Percentiles rank a stretch among this genome's conserved stretches.
Conservation (phyloP, 2,329 filamentous ascomycete genomes). For the Microcyclosporella mali region DNA sequence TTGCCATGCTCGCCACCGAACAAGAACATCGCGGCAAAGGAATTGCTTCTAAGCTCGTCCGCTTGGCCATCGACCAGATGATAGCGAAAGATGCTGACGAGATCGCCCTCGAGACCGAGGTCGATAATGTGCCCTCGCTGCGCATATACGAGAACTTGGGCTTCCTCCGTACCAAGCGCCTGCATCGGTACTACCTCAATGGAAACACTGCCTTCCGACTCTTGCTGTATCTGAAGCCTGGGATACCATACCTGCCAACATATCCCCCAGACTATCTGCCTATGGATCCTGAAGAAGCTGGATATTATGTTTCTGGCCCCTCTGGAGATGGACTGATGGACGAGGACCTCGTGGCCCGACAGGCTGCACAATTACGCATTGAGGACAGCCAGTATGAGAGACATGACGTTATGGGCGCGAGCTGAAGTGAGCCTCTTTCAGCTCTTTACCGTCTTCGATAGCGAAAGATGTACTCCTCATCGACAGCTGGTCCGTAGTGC, state of each 20-base stretch:
- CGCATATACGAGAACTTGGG: conserved; percentile 88
- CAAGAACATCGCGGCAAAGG: conserved; percentile 74
- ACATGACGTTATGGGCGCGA: conserved; percentile 8
- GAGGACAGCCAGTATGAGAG: conserved; percentile 23
- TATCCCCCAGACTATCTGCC: conserved; percentile 27
- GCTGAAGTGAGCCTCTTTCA: background rate
- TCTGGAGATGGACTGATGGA: conserved; percentile 11
- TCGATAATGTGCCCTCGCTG: conserved; percentile 83
- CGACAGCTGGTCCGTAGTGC: no score
- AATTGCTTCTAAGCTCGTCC: conserved; percentile 80
- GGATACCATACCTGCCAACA: conserved; percentile 40
- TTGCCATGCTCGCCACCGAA: conserved; percentile 94
- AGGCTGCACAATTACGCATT: conserved; percentile 25
- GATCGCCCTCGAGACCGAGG: conserved; percentile 92
- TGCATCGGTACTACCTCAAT: conserved; percentile 94
- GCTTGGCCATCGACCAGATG: conserved; percentile 88
- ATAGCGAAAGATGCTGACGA: conserved; percentile 64
- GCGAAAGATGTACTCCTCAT: no score
- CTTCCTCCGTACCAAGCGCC: conserved; percentile 83
- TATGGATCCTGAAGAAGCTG: conserved; percentile 9
- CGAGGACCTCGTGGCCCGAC: conserved; percentile 25
- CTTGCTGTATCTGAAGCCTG: conserved; percentile 69
- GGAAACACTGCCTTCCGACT: conserved; percentile 90
- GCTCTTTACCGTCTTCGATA: no score
- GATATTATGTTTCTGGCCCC: conserved; percentile 1